These are phyloP conservation scores for Carex parvula DNA, from an alignment of 176 grass and related monocot genomes.

Conservation along the genomic window DNA sequence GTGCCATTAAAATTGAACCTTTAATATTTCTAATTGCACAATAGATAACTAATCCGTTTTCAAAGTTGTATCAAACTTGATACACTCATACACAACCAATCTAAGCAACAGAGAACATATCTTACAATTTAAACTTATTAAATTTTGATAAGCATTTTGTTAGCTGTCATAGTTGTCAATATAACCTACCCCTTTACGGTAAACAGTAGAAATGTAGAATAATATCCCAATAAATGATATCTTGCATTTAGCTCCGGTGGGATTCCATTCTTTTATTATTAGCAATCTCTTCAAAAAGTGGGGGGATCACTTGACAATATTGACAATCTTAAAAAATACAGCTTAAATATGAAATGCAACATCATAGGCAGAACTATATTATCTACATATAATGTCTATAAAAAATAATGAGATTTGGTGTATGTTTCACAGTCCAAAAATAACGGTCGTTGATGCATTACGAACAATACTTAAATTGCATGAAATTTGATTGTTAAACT, in stretches of 20 bases:
- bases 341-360: too few species aligned
- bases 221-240: background rate
- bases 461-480: too few species aligned
- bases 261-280: background rate
- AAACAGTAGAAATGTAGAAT: background rate
- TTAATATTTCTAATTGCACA: background rate
- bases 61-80: background rate
- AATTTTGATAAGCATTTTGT: slow-evolving; percentile 1
- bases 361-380: too few species aligned
- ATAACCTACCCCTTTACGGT: background rate
- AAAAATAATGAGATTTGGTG: too few species aligned
- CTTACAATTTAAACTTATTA: background rate
- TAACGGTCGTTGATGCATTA: too few species aligned
- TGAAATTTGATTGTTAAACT: too few species aligned
- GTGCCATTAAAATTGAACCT: background rate
- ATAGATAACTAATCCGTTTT: background rate
- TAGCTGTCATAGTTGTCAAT: background rate
- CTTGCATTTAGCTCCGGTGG: background rate
- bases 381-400: too few species aligned
- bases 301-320: too few species aligned
- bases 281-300: background rate
- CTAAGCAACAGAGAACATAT: background rate
- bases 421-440: too few species aligned
- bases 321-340: too few species aligned
- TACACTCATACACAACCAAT: background rate